Base-by-base conservation (phyloP, 2,329 filamentous ascomycete species). In the Diaporthe sp. region DNA sequence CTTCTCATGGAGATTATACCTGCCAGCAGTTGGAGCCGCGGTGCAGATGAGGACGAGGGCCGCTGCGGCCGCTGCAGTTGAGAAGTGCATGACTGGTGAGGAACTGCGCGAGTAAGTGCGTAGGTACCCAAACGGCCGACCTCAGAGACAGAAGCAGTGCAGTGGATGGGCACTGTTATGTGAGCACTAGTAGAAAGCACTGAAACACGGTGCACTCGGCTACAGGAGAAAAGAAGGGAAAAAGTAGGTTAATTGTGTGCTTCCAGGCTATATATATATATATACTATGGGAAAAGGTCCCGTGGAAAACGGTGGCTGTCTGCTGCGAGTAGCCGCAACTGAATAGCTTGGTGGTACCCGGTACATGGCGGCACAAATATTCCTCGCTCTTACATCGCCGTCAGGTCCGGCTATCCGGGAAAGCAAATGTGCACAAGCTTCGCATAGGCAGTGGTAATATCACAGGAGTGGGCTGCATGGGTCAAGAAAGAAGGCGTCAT, bases 1-100 rank as follows among this genome's bases (percentile, higher is more conserved):
- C 75, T 74, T 76, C 63, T 76, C 75, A n/a, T 76, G 75, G 10
- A 76, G 39, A 31, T 71, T 73, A 17, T 74, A 73, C 17, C 47
- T 71, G 37, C 71, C 61, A 31, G 75, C 51, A 20, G 75, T 65
- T 39, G 75, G 75, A 5, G 49, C 71, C 28, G 71, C 71, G 6
- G 71, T 70, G 53, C 71, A 76, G 1, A 39, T 55, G 47, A 76
- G 55, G 8, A 57, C 6, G 22, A 76, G 28, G 57, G 63, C 71
- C 20, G 71, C 71, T 5, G 63, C n/a, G 28, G 71, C 75, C 57
- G n/a, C 75, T 3, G 71, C 47, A 22, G 49, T 22, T n/a, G 73
- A 71, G 57, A 76, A 65, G 8, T 57, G 75, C 75, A 76, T 76
- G 28, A 9, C 51, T 15, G 42, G n/a, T 12, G 12, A 15, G n/a